phyloP scores from a whole-genome alignment of 768 basidiomycete species.

The Boletus rex-veris region DNA sequence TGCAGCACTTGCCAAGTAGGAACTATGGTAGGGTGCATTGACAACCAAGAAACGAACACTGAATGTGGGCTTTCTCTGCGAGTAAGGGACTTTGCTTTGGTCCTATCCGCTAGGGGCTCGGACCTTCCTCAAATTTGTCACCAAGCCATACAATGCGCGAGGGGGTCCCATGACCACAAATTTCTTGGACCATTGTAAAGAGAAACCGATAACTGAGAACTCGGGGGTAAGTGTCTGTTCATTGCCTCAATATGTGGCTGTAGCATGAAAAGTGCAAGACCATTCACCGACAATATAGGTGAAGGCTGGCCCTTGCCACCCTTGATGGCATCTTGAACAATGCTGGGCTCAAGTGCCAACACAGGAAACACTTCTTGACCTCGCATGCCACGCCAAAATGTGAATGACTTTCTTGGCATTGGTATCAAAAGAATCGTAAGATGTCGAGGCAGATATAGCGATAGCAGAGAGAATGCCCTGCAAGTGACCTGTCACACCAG shows the following conservation, averaged over 20 bases:
- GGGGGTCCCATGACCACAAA: slow-evolving; percentile 90
- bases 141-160: slow-evolving; percentile 74
- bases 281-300: slow-evolving; percentile 91
- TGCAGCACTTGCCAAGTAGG: slow-evolving; percentile 71
- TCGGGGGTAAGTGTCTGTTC: slow-evolving; percentile 77
- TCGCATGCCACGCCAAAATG: slow-evolving; percentile 86
- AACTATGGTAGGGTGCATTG: slow-evolving; percentile 93
- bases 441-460: too few relatives aligned
- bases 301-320: slow-evolving; percentile 91
- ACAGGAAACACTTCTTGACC: slow-evolving; percentile 95
- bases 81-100: slow-evolving; percentile 91
- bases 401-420: slow-evolving; percentile 83
- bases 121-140: too few relatives aligned
- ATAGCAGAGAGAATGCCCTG: too few relatives aligned
- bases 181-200: slow-evolving; percentile 89
- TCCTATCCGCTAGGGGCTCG: slow-evolving; percentile 84
- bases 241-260: slow-evolving; percentile 81
- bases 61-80: slow-evolving; percentile 93
- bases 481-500: slow-evolving; percentile 96
- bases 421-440: slow-evolving; percentile 66
- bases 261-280: slow-evolving; percentile 71
- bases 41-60: slow-evolving; percentile 90
- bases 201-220: slow-evolving; percentile 81
- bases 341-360: slow-evolving; percentile 80
- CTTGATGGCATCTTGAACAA: slow-evolving; percentile 83